Evolutionary conservation across 2,329 filamentous ascomycete species (phyloP), one percentile per base, ranked within the genome.

Genomic region (Coniochaeta sp.): DNA sequence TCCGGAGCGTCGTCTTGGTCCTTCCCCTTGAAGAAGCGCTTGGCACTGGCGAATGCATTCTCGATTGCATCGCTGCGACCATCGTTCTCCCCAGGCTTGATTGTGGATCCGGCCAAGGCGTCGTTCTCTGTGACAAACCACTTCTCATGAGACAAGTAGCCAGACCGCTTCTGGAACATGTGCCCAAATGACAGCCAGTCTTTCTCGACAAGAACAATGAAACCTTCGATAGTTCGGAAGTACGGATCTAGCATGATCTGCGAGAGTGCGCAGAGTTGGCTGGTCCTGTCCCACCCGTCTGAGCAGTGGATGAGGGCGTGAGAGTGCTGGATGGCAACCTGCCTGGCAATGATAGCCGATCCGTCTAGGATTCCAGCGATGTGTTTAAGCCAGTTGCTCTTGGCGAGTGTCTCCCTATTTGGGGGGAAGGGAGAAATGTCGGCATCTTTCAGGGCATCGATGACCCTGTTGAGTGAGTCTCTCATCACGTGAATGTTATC

Each of bases 401-500:
- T 92, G 12, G 85, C 82, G 31, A 99, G 81, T 3, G 89, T 77
- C 38, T 97, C 91, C 67, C 86, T 84, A 71, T 89, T 96, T 1
- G 93, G 93, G 0, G 90, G 86, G 34, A 97, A 76, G 1, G 89
- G 85, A 0, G 91, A 90, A 31, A 97, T 82, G 72, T 99, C 95
- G 1, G 92, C 91, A 67, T 98, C 93, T 70, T 96, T 97, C 69
- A 99, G 78, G 3, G 91, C 89, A 64, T 96, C 93, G 59, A 97
- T 81, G 22, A 99, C 89, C 66, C 89, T 93, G 67, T 89, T 88
- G 36, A 99, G 79, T 1, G 93, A 98, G 63, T 89, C 89, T 61
- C 95, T 85, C 95, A 99, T 99, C 63, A 97, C 92, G 70, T 99
- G 95, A 62, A 99, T 98, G 71, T 99, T 99, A 72, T 96, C 93